Base-by-base conservation (phyloP, 805 yeast genomes). In the Kluyveromyces wickerhamii region DNA sequence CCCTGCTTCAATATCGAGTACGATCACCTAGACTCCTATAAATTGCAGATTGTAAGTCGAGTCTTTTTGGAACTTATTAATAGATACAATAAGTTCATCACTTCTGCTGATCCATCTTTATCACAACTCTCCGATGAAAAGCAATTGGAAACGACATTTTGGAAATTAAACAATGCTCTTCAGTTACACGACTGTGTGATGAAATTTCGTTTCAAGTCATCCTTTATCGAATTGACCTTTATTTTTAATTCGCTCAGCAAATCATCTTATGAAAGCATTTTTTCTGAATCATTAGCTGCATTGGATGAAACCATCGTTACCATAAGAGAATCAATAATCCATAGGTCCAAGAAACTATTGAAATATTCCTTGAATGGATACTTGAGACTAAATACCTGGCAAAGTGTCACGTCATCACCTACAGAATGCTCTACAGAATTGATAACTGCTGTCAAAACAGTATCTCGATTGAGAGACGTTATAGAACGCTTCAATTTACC, bases 1-100 rank as follows among this genome's bases (percentile, higher is more conserved):
- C 65, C 69, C 4, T 57, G 62, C 32, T 72, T 48, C 39, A 42
- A 46, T 15, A 27, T 56, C 20, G 46, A 44, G 16, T 41, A 44
- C 21, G 38, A 40, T 5, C 32, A 38, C 3, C 27, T 57, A 10
- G 34, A 45, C 24, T 47, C 40, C 21, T 50, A 43, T 29, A 55
- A 55, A 35, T 32, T 57, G 12, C 40, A 43, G 28, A 46, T 50
- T 5, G 48, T 50, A 24, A 49, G 53, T 4, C 44, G 50, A 27
- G 54, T 55, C 10, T 55, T 54, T 24, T 35, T 57, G 35, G 46
- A 41, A 12, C 31, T 57, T 16, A 37, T 52, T 4, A 33, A 45
- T 2, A 36, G 43, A 7, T 55, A 52, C 27, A 34, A 52, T 23
- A 48, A 51, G 14, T 41, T 37, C 27, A 27, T 39, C 6, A n/a